Evolutionary conservation across 352 stramenopile genomes (phyloP), one percentile per base, ranked within the genome.

Genomic region (Pythium apleroticum): DNA sequence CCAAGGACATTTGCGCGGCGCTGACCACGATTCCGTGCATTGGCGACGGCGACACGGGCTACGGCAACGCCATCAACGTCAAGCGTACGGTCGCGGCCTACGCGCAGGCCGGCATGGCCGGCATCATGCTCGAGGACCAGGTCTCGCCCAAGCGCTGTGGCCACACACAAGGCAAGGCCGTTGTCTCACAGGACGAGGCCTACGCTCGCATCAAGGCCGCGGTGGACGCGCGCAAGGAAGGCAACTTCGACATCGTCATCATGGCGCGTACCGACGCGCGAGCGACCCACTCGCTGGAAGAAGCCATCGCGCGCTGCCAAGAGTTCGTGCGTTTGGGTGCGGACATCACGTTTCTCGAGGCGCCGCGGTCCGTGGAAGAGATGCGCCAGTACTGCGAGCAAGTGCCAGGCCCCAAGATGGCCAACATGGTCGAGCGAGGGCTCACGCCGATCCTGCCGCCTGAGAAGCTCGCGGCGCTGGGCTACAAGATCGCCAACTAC

Each of bases 271-370:
- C 96, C 0, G 96, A 99, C 73, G 87, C 95, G 11, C 76, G 97
- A 39, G 90, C 76, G 22, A 96, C 84, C 14, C 76, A 98, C 46
- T 92, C 87, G 45, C 72, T 98, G 43, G 81, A 98, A 22, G 95
- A 98, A 72, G 95, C 93, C 27, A 93, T 98, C 52, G 77, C 85
- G 52, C 83, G 96, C 31, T 98, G 92, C 78, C 74, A 95, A 25
- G 89, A 93, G 57, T 98, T 98, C 66, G 73, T 78, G 52, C 84
- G 93, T 24, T 84, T 93, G 15, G 93, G 96, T 7, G 95, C 91
- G 49, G 96, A 98, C 69, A 97, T 98, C 64, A 98, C 94, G 15
- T 98, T 99, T 69, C 68, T 98, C 8, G 96, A 98, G 59, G 93
- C 95, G 6, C 95, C 93, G 1, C 80, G 89, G 57, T 92, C 86